phyloP scores from a whole-genome alignment of 148 eudicot species.

The Persicaria maculosa region DNA sequence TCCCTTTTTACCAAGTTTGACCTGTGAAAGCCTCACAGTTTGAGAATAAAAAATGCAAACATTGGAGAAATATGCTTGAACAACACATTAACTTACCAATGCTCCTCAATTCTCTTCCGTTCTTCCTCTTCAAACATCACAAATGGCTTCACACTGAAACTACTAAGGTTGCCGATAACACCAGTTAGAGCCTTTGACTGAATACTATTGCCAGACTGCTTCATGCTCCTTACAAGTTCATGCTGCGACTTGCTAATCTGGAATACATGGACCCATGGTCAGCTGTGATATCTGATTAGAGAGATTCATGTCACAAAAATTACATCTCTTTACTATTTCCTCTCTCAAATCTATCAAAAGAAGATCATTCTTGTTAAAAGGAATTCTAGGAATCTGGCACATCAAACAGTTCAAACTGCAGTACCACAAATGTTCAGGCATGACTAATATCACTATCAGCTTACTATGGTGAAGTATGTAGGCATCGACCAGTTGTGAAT shows the following conservation, averaged over 20 bases:
- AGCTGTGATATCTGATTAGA: neutral
- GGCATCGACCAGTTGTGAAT: no score
- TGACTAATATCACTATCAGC: neutral
- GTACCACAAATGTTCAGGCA: neutral
- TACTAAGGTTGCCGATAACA: slow-evolving; percentile 66
- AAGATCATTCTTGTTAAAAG: neutral
- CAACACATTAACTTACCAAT: slow-evolving; percentile 47
- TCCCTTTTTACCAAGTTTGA: slow-evolving; percentile 55
- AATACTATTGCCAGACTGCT: slow-evolving; percentile 64
- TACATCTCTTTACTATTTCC: neutral
- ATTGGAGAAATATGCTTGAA: neutral
- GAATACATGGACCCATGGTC: slow-evolving; percentile 15
- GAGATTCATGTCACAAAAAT: neutral
- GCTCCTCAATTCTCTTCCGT: slow-evolving; percentile 55
- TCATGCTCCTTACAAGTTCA: slow-evolving; percentile 80
- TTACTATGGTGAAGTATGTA: no score
- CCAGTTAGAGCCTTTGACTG: slow-evolving; percentile 68
- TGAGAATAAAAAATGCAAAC: neutral
- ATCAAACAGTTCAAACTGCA: neutral
- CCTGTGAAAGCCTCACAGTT: slow-evolving; percentile 34
- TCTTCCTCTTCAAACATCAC: slow-evolving; percentile 91
- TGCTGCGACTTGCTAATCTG: slow-evolving; percentile 91
- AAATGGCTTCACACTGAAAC: slow-evolving; percentile 70
- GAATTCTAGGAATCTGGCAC: neutral
- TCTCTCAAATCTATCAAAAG: neutral